phyloP scores from a whole-genome alignment of 768 basidiomycete genomes.

The Rhizopogon vulgaris region DNA sequence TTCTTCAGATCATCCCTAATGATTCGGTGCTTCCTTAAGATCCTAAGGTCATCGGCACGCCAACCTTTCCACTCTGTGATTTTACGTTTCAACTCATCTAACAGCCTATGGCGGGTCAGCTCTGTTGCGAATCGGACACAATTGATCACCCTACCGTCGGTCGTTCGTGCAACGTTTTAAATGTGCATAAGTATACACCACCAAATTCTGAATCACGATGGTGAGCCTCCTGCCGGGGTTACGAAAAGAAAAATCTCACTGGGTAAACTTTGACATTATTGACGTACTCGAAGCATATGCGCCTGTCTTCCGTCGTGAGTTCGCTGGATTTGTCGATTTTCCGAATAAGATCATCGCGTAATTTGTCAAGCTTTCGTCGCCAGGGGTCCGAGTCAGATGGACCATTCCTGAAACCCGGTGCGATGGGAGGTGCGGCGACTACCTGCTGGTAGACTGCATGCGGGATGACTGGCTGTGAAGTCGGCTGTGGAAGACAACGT shows the following conservation, averaged over 20 bases:
- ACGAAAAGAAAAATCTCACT: conserved; percentile 6
- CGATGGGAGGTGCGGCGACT: background rate
- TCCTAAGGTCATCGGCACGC: background rate
- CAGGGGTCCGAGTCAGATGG: background rate
- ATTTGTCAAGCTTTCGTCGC: background rate
- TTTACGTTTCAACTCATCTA: conserved; percentile 1
- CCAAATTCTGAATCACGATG: conserved; percentile 13
- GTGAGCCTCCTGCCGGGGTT: background rate
- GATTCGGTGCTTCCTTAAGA: background rate
- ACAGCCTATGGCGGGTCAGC: background rate
- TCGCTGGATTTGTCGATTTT: conserved; percentile 1
- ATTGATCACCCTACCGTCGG: conserved; percentile 1
- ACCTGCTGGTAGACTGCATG: background rate
- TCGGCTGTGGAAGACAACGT: background rate
- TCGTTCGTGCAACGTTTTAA: conserved; percentile 10
- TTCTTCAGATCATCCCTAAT: background rate
- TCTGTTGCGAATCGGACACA: background rate
- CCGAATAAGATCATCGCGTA: background rate
- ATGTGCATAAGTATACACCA: conserved; percentile 19
- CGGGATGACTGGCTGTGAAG: background rate
- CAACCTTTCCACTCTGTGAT: conserved; percentile 11
- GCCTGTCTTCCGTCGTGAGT: background rate
- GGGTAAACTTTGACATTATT: conserved; percentile 11
- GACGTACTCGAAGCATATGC: conserved; percentile 8
- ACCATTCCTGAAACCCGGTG: background rate